Evolutionary conservation across 106 monocot genomes (phyloP).

Genomic region (Allium cepa): DNA sequence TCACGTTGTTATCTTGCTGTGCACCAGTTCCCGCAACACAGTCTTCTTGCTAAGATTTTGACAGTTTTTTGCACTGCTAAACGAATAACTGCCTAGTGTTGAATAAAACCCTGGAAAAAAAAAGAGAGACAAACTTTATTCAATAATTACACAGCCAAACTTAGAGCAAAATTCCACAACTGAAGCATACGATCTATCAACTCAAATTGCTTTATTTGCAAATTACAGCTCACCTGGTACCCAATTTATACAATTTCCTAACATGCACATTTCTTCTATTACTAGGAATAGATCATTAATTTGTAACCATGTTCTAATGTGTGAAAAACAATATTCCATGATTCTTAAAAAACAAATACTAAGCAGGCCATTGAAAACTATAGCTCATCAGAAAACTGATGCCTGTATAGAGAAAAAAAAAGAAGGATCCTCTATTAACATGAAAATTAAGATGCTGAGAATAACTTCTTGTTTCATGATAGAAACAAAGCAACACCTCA

Average conservation of each 20-base stretch:
- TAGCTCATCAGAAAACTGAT: background rate
- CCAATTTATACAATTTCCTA: background rate
- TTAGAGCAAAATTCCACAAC: background rate
- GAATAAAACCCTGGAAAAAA: background rate
- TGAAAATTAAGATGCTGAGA: slow-evolving; percentile 2
- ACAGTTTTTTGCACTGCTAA: slow-evolving; percentile 2
- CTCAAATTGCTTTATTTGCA: background rate
- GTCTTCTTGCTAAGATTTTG: background rate
- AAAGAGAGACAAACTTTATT: background rate
- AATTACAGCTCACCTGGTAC: slow-evolving; percentile 1
- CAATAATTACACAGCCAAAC: slow-evolving; percentile 4
- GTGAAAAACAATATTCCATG: background rate
- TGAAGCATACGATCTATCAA: background rate
- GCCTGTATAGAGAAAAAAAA: no score
- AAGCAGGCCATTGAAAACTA: background rate
- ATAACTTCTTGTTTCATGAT: background rate
- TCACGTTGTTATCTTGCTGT: background rate
- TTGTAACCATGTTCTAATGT: background rate
- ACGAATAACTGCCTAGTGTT: no score
- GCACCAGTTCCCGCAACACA: slow-evolving; percentile 5
- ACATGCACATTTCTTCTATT: background rate
- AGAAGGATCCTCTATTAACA: background rate
- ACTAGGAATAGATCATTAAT: background rate
- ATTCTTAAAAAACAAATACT: background rate
- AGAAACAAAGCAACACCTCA: slow-evolving; percentile 3